Percentiles rank a stretch among this genome's conserved stretches.
These are phyloP conservation scores for Claviceps cyperi DNA, from an alignment of 2,329 filamentous ascomycete genomes.

Conservation along the genomic window DNA sequence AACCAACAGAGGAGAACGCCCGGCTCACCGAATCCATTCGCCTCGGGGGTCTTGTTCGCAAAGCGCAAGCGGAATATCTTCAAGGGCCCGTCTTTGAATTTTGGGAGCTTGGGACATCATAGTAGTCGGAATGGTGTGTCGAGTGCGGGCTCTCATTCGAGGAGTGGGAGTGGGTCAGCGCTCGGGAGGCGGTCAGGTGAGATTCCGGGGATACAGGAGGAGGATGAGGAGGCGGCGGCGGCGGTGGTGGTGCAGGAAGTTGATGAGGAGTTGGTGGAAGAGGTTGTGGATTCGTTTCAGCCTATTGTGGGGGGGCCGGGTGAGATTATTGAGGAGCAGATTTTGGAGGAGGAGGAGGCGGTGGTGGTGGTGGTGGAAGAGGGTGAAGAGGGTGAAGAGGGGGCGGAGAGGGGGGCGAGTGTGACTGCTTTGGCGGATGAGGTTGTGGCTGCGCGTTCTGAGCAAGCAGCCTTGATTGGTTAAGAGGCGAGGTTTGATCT, in stretches of 20 bases:
- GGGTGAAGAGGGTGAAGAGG: background rate
- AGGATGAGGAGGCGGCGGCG: slow-evolving; percentile 34
- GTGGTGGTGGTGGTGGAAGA: background rate
- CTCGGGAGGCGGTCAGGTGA: slow-evolving; percentile 57
- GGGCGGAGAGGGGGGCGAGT: too few species aligned
- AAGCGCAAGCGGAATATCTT: slow-evolving; percentile 70
- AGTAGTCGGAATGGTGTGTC: slow-evolving; percentile 23
- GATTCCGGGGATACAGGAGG: slow-evolving; percentile 52
- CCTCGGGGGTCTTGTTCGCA: slow-evolving; percentile 57
- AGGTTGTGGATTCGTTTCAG: slow-evolving; percentile 43
- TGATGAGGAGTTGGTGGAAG: slow-evolving; percentile 28
- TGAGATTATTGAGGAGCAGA: slow-evolving; percentile 31
- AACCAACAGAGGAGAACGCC: slow-evolving; percentile 16
- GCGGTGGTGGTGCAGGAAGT: slow-evolving; percentile 19
- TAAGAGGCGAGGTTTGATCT: too few species aligned
- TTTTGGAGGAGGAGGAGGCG: slow-evolving; percentile 24
- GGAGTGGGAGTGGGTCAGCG: slow-evolving; percentile 47
- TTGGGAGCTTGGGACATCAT: slow-evolving; percentile 26
- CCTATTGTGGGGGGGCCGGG: slow-evolving; percentile 32
- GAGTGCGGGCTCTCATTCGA: slow-evolving; percentile 29
- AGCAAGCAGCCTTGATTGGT: too few species aligned
- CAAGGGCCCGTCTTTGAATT: slow-evolving; percentile 59
- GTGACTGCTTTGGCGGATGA: too few species aligned
- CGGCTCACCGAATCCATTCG: slow-evolving; percentile 43
- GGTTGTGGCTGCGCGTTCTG: too few species aligned